These are phyloP conservation scores for Glycine latifolia DNA, from an alignment of 306 rosid genomes.

Conservation along the genomic window DNA sequence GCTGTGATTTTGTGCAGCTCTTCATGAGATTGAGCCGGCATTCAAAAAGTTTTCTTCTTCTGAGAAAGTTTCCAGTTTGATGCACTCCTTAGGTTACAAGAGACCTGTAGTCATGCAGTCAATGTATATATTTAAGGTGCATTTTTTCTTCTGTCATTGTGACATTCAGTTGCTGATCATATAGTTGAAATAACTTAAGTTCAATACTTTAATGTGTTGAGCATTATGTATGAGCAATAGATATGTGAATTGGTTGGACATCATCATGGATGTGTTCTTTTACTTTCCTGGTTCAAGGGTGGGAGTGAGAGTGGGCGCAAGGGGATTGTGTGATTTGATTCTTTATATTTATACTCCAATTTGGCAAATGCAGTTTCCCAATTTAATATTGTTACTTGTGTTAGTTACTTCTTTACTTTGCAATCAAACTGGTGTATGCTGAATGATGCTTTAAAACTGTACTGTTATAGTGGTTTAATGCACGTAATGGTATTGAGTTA, in stretches of 20 bases:
- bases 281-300: background rate
- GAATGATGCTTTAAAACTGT: background rate
- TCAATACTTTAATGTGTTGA: background rate
- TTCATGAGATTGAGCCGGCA: constrained; percentile 84
- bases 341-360: constrained; percentile 4
- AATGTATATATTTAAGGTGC: constrained; percentile 96
- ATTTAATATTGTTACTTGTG: constrained; percentile 16
- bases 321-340: background rate
- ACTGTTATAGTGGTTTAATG: constrained; percentile 22
- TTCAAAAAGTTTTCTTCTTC: constrained; percentile 79
- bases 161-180: constrained; percentile 29
- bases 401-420: background rate
- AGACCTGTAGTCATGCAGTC: constrained; percentile 85
- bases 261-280: background rate
- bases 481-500: background rate
- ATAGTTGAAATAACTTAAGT: constrained; percentile 30
- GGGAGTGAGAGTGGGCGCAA: background rate
- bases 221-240: constrained; percentile 20
- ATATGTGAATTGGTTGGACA: constrained; percentile 10
- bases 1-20: constrained; percentile 63
- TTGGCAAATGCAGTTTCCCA: constrained; percentile 18
- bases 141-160: constrained; percentile 11
- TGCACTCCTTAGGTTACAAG: constrained; percentile 80
- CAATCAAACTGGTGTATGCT: background rate
- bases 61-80: constrained; percentile 67